Percentiles rank a stretch among this genome's conserved stretches.
Evolutionary conservation across 2,329 filamentous ascomycete species (phyloP).

Genomic region (Pestalotiopsis sp.): DNA sequence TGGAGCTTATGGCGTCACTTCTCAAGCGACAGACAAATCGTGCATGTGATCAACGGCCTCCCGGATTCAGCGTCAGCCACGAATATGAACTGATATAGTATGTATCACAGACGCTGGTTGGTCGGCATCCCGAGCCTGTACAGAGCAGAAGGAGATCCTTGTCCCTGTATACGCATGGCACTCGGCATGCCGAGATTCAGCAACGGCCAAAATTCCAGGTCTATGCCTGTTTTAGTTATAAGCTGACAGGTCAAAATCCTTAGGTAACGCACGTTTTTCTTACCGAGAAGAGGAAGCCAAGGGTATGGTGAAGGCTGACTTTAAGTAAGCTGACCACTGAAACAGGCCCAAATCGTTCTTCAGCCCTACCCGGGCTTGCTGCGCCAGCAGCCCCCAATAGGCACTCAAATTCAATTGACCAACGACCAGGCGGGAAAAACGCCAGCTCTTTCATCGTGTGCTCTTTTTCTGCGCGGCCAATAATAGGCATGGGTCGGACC

Average conservation of each 20-base stretch:
- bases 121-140: too few species aligned
- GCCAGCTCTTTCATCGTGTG: background rate
- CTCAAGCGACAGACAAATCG: too few species aligned
- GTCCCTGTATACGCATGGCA: background rate
- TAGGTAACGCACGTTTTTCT: background rate
- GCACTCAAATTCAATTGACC: background rate
- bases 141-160: too few species aligned
- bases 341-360: background rate
- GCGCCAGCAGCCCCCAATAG: background rate
- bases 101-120: too few species aligned
- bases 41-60: too few species aligned
- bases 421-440: background rate
- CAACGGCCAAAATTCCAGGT: background rate
- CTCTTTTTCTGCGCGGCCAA: background rate
- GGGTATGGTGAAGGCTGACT: background rate
- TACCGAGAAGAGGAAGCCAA: background rate
- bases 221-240: background rate
- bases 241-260: background rate
- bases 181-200: background rate
- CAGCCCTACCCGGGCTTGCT: background rate
- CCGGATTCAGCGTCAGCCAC: too few species aligned
- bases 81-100: too few species aligned
- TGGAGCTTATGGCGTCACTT: too few species aligned
- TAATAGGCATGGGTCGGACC: background rate
- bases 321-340: background rate